Evolutionary conservation across 2,329 filamentous ascomycete genomes (phyloP).

Genomic region (Endoconidiophora laricicola): DNA sequence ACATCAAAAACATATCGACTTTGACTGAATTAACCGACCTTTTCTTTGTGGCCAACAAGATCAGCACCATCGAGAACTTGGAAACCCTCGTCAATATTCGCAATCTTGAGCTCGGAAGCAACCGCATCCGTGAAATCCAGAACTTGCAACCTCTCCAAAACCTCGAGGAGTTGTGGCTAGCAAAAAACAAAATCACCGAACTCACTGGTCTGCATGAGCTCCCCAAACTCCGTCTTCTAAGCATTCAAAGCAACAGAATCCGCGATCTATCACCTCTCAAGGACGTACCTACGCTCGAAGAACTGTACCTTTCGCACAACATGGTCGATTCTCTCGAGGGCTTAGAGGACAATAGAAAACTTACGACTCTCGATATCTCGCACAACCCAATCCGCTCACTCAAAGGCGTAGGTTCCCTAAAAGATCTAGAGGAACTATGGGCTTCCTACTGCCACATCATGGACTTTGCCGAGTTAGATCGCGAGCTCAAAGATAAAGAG

Average conservation of each 20-base stretch:
- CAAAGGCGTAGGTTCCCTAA: conserved; percentile 50
- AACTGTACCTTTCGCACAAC: conserved; percentile 93
- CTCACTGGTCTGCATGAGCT: conserved; percentile 62
- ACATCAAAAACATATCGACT: conserved; percentile 77
- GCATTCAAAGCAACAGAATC: conserved; percentile 90
- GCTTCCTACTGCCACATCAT: conserved; percentile 72
- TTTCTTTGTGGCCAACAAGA: conserved; percentile 91
- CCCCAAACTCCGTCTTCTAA: conserved; percentile 68
- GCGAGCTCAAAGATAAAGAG: conserved; percentile 60
- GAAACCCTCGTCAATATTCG: conserved; percentile 57
- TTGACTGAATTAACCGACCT: conserved; percentile 65
- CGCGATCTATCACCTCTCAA: conserved; percentile 59
- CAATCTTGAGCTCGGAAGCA: conserved; percentile 82
- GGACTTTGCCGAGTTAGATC: conserved; percentile 71
- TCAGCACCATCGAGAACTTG: conserved; percentile 70
- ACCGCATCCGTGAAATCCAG: conserved; percentile 75
- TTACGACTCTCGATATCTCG: conserved; percentile 74
- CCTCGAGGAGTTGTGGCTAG: conserved; percentile 82
- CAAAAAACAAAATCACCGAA: conserved; percentile 89
- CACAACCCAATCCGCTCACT: conserved; percentile 71
- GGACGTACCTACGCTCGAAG: conserved; percentile 62
- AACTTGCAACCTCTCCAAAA: conserved; percentile 63
- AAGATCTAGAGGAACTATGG: conserved; percentile 78
- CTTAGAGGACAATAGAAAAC: conserved; percentile 46
- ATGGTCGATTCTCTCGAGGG: conserved; percentile 63